Evolutionary conservation across 1,139 yeast genomes (phyloP).

Genomic region (Candida sp.): DNA sequence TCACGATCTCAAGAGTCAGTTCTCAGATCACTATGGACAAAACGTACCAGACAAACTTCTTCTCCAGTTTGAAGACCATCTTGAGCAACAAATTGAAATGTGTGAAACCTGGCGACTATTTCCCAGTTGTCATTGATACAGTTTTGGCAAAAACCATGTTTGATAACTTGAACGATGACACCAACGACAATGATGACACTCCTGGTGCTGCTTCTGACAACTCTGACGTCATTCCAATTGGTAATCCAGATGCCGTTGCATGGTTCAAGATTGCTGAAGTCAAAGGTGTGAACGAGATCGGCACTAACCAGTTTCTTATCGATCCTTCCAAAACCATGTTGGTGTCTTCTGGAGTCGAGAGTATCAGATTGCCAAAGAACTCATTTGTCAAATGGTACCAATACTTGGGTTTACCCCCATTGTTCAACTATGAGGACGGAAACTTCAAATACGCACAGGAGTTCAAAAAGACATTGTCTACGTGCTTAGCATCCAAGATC

Average conservation of each 20-base stretch:
- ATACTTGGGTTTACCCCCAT: constrained; percentile 48
- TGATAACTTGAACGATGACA: constrained; percentile 25
- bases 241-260: constrained; percentile 75
- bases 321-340: constrained; percentile 70
- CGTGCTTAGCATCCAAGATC: constrained; percentile 41
- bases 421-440: constrained; percentile 32
- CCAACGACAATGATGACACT: constrained; percentile 25
- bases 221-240: constrained; percentile 54
- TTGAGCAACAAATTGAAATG: constrained; percentile 65
- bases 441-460: constrained; percentile 56
- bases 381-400: constrained; percentile 48
- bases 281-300: constrained; percentile 31
- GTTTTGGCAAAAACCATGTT: constrained; percentile 65
- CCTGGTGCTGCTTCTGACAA: constrained; percentile 16
- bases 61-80: constrained; percentile 62
- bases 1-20: constrained; percentile 68
- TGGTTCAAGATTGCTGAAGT: constrained; percentile 74
- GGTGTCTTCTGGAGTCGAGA: constrained; percentile 66
- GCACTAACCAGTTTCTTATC: constrained; percentile 55
- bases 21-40: constrained; percentile 76
- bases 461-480: constrained; percentile 53
- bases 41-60: constrained; percentile 65
- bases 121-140: constrained; percentile 83
- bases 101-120: constrained; percentile 63
- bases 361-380: constrained; percentile 40